These are phyloP conservation scores for Phytophthora rubi DNA, from an alignment of 352 stramenopile species.

Conservation along the genomic window DNA sequence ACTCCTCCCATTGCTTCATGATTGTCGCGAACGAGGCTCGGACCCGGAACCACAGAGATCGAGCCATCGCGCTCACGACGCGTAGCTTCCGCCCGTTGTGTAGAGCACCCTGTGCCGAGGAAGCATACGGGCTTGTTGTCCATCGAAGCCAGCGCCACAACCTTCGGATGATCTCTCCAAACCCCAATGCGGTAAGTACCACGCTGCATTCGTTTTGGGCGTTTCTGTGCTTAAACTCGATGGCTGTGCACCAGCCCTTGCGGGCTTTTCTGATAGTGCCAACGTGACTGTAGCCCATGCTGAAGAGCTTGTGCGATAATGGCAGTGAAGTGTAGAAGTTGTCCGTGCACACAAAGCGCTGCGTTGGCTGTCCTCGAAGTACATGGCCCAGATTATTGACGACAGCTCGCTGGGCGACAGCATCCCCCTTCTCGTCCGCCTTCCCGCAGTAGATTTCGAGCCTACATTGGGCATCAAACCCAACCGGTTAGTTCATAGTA, in stretches of 20 bases:
- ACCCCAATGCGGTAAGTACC: constrained; percentile 8
- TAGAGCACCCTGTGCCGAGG: too few species aligned
- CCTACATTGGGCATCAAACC: not conserved
- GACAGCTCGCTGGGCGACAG: not conserved
- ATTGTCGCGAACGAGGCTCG: too few species aligned
- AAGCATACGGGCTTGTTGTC: constrained; percentile 4
- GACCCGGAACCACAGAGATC: too few species aligned
- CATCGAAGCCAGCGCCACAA: constrained; percentile 18
- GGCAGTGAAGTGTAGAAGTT: constrained; percentile 21
- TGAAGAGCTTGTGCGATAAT: constrained; percentile 16
- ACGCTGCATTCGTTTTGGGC: constrained; percentile 8
- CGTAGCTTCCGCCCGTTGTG: too few species aligned
- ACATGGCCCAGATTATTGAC: constrained; percentile 1
- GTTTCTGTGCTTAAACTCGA: constrained; percentile 20
- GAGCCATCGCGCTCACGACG: too few species aligned
- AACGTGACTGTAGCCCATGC: constrained; percentile 16
- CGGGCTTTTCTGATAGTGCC: constrained; percentile 17
- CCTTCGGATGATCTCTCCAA: constrained; percentile 6
- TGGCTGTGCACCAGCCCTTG: constrained; percentile 9
- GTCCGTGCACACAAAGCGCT: not conserved
- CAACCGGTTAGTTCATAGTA: not conserved
- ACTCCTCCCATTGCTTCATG: too few species aligned
- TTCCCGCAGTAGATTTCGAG: not conserved
- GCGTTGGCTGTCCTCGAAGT: constrained; percentile 2
- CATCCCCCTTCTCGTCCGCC: not conserved